phyloP scores from a whole-genome alignment of 306 rosid genomes.

The Pachyrhizus erosus region DNA sequence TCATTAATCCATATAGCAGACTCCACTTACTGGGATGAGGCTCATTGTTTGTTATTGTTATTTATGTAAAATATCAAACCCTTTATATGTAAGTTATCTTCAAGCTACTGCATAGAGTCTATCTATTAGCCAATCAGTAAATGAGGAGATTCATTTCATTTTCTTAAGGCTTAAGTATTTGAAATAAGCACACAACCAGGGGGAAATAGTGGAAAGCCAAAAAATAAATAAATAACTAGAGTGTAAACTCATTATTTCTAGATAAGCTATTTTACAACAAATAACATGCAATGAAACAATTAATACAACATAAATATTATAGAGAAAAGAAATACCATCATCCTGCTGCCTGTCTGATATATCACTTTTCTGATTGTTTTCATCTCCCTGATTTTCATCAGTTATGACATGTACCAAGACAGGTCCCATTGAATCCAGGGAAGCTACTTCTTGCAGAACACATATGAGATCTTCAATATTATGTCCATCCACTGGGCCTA shows the following conservation, averaged over 20 bases:
- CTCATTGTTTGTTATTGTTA: not conserved
- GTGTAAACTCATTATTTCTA: not conserved
- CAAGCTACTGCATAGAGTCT: constrained; percentile 17
- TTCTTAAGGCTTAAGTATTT: constrained; percentile 29
- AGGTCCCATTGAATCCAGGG: constrained; percentile 92
- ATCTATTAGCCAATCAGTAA: not conserved
- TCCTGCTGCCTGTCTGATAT: constrained; percentile 45
- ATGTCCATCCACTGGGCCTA: constrained; percentile 97
- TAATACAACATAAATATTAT: not conserved
- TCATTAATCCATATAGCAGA: not conserved
- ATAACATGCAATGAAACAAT: constrained; percentile 12
- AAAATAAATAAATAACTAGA: not conserved
- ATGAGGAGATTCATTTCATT: constrained; percentile 12
- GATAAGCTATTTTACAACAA: constrained; percentile 27
- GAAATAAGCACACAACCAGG: constrained; percentile 13
- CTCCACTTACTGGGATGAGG: not conserved
- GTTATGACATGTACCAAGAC: constrained; percentile 92
- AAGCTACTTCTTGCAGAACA: constrained; percentile 88
- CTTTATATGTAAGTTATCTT: constrained; percentile 11
- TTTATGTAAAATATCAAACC: not conserved
- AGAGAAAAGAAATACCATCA: constrained; percentile 50
- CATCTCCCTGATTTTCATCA: constrained; percentile 66
- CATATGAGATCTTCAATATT: constrained; percentile 80
- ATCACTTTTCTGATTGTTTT: constrained; percentile 49
- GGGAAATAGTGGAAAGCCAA: no score